Percentiles rank a stretch among this genome's conserved stretches.
Evolutionary conservation across 1,139 yeast genomes (phyloP).

Genomic region (Zygotorulaspora mrakii): DNA sequence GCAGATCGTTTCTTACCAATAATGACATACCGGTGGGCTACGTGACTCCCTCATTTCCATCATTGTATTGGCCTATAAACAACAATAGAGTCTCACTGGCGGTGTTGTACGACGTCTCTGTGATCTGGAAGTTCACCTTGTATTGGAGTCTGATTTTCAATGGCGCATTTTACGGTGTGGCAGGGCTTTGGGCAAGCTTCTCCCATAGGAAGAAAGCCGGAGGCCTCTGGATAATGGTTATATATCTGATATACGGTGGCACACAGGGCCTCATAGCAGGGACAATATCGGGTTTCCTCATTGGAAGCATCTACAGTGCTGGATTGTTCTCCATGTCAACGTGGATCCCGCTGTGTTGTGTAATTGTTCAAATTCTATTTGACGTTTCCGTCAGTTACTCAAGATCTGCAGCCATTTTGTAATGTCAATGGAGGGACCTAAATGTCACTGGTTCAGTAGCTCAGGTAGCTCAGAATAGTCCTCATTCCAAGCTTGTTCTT

Average conservation of each 20-base stretch:
- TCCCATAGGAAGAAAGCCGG: slow-evolving; percentile 45
- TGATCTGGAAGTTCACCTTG: slow-evolving; percentile 82
- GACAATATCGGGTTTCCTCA: slow-evolving; percentile 65
- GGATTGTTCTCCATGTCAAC: slow-evolving; percentile 83
- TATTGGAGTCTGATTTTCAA: slow-evolving; percentile 75
- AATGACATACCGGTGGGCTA: slow-evolving; percentile 75
- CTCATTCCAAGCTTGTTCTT: no score
- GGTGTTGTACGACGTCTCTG: slow-evolving; percentile 62
- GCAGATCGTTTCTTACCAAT: slow-evolving; percentile 36
- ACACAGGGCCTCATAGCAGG: slow-evolving; percentile 69
- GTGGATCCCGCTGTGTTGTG: slow-evolving; percentile 90
- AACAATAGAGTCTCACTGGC: slow-evolving; percentile 46
- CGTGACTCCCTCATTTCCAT: slow-evolving; percentile 73
- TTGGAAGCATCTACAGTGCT: slow-evolving; percentile 67
- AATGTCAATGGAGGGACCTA: slow-evolving; percentile 8
- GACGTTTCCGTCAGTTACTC: slow-evolving; percentile 65
- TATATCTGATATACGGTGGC: slow-evolving; percentile 53
- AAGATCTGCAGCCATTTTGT: slow-evolving; percentile 44
- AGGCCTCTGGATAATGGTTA: slow-evolving; percentile 43
- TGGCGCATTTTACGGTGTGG: slow-evolving; percentile 56
- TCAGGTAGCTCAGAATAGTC: no score
- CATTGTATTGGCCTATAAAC: slow-evolving; percentile 67
- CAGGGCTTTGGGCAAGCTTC: slow-evolving; percentile 61
- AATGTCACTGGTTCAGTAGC: neutral
- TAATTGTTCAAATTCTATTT: slow-evolving; percentile 59